These are phyloP conservation scores for Diaporthe ampelina DNA, from an alignment of 2,329 filamentous ascomycete species.

Conservation along the genomic window DNA sequence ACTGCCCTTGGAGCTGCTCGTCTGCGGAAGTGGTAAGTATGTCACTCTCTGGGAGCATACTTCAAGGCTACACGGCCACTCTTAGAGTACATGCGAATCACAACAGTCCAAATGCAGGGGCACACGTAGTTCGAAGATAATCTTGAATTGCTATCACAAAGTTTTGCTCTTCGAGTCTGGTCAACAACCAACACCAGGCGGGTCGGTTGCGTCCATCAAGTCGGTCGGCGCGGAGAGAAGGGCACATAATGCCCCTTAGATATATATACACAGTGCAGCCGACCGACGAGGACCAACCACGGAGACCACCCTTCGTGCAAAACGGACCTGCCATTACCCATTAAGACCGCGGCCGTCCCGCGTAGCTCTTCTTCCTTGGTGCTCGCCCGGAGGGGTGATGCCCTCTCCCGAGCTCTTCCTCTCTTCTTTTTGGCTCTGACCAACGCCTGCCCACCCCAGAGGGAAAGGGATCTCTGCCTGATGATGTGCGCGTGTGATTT, in stretches of 20 bases:
- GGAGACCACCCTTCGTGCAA: not conserved
- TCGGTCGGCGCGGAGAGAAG: constrained; percentile 1
- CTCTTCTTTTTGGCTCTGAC: constrained; percentile 21
- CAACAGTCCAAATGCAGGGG: no score
- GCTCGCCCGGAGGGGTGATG: not conserved
- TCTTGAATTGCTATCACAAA: constrained; percentile 17
- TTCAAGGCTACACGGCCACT: not conserved
- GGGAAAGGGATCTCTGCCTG: not conserved
- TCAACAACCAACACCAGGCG: constrained; percentile 3
- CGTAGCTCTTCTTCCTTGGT: constrained; percentile 13
- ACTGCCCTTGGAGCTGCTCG: not conserved
- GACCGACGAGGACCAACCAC: constrained; percentile 11
- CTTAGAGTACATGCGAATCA: not conserved
- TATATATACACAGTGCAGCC: constrained; percentile 11
- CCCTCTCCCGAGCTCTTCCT: no score
- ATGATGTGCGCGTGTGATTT: constrained; percentile 22
- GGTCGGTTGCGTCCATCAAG: constrained; percentile 27
- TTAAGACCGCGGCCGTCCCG: constrained; percentile 19
- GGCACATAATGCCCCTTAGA: not conserved
- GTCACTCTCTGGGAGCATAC: no score
- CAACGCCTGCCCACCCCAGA: constrained; percentile 21
- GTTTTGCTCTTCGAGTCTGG: constrained; percentile 20
- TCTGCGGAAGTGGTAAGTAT: not conserved
- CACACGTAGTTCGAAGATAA: not conserved
- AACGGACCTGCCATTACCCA: constrained; percentile 31